phyloP scores from a whole-genome alignment of 2,329 filamentous ascomycete genomes.

The Claviceps citrina region DNA sequence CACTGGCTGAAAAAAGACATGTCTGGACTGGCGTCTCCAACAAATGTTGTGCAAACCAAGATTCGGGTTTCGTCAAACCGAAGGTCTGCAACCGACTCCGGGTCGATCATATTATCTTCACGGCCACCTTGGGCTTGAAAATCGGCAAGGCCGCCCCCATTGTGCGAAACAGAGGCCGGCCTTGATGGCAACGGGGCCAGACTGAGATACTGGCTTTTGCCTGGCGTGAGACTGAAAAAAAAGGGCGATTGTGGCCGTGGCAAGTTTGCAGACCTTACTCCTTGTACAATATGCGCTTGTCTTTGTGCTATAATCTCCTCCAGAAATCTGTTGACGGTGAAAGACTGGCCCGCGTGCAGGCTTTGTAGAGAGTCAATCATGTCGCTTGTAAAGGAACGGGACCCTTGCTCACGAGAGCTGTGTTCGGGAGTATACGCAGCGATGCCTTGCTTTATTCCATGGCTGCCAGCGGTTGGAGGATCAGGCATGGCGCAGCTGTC shows the following conservation, averaged over 20 bases:
- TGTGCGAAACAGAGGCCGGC: constrained; percentile 14
- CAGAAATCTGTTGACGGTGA: constrained; percentile 39
- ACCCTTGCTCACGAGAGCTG: constrained; percentile 25
- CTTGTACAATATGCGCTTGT: constrained; percentile 29
- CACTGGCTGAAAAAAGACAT: constrained; percentile 53
- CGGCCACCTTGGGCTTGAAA: constrained; percentile 10
- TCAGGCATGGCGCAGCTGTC: constrained; percentile 46
- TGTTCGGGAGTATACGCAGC: constrained; percentile 42
- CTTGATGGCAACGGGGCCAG: constrained; percentile 31
- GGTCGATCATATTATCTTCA: constrained; percentile 29
- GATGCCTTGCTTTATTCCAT: constrained; percentile 46
- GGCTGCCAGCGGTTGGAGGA: constrained; percentile 31
- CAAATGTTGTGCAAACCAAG: constrained; percentile 52
- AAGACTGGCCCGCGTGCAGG: constrained; percentile 37
- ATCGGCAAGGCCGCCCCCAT: constrained; percentile 14
- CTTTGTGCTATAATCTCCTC: constrained; percentile 36
- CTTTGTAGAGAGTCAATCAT: constrained; percentile 39
- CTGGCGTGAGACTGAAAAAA: constrained; percentile 40
- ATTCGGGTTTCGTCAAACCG: constrained; percentile 47
- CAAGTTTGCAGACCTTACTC: constrained; percentile 30
- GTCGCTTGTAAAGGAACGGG: constrained; percentile 43
- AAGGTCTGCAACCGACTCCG: constrained; percentile 35
- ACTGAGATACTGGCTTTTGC: constrained; percentile 36
- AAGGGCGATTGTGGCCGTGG: constrained; percentile 29
- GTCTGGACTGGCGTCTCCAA: constrained; percentile 48